Percentiles rank a stretch among this genome's conserved stretches.
Conservation (phyloP, 805 yeast genomes). For the Nakazawaea wyomingensis region DNA sequence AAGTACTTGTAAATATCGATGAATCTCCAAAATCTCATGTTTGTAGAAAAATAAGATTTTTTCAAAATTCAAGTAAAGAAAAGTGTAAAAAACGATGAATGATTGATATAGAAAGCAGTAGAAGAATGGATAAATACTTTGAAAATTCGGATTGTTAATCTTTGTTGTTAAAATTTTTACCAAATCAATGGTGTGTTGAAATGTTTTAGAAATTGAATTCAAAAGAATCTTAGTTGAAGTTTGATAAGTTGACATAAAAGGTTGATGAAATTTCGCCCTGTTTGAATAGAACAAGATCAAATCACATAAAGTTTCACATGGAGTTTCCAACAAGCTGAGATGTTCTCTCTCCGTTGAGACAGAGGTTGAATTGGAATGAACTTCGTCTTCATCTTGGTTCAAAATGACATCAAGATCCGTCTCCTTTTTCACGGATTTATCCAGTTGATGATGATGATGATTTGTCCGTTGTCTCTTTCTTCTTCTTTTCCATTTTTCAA, state of each 20-base stretch:
- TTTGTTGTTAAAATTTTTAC: conserved; percentile 28
- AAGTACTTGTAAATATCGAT: conserved; percentile 25
- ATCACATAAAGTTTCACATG: conserved; percentile 37
- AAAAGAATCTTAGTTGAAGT: conserved; percentile 33
- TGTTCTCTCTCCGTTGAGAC: not conserved
- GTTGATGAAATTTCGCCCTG: conserved; percentile 47
- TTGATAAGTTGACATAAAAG: conserved; percentile 35
- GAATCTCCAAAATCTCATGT: conserved; percentile 21
- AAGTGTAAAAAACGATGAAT: conserved; percentile 43
- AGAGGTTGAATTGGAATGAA: not conserved
- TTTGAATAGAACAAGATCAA: conserved; percentile 43
- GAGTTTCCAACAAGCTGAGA: conserved; percentile 20
- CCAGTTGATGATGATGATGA: conserved; percentile 12
- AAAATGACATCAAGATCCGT: conserved; percentile 13
- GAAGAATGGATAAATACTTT: conserved; percentile 39
- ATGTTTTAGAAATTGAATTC: conserved; percentile 32
- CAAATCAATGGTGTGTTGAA: conserved; percentile 31
- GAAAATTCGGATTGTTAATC: conserved; percentile 26
- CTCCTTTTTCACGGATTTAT: conserved; percentile 13
- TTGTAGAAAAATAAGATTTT: conserved; percentile 22
- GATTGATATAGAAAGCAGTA: conserved; percentile 48
- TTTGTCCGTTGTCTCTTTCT: conserved; percentile 15
- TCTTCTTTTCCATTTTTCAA: conserved; percentile 11
- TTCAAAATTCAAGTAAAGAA: conserved; percentile 37
- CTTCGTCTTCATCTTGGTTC: conserved; percentile 19